phyloP scores from a whole-genome alignment of 257 asterid species.

The Nicotiana obtusifolia region DNA sequence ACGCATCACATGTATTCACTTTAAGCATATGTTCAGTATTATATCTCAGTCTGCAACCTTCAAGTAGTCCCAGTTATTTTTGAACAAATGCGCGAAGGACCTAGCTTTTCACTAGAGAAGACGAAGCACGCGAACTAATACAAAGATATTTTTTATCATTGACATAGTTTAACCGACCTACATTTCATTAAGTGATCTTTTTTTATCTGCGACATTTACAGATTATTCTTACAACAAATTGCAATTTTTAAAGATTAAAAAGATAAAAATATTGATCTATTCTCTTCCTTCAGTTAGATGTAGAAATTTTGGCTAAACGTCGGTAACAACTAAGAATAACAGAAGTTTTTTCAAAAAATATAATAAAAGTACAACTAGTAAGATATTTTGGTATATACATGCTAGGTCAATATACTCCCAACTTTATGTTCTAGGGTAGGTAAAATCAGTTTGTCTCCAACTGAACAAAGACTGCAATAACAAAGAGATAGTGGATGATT shows the following conservation, averaged over 20 bases:
- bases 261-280: background rate
- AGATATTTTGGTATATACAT: background rate
- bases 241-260: background rate
- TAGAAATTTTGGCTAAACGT: background rate
- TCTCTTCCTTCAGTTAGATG: background rate
- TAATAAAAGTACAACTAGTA: background rate
- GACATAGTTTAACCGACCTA: background rate
- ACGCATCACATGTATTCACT: background rate
- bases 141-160: background rate
- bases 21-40: background rate
- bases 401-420: background rate
- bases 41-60: conserved; percentile 7
- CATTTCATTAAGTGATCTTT: background rate
- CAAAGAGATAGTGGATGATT: background rate
- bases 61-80: background rate
- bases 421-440: background rate
- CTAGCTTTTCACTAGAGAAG: background rate
- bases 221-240: background rate
- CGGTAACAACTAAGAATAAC: background rate
- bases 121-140: background rate
- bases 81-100: background rate
- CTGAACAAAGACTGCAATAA: background rate
- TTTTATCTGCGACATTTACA: background rate
- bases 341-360: background rate
- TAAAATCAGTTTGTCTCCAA: background rate